Evolutionary conservation across 768 basidiomycete species (phyloP).

Genomic region (Lentinula detonsa): DNA sequence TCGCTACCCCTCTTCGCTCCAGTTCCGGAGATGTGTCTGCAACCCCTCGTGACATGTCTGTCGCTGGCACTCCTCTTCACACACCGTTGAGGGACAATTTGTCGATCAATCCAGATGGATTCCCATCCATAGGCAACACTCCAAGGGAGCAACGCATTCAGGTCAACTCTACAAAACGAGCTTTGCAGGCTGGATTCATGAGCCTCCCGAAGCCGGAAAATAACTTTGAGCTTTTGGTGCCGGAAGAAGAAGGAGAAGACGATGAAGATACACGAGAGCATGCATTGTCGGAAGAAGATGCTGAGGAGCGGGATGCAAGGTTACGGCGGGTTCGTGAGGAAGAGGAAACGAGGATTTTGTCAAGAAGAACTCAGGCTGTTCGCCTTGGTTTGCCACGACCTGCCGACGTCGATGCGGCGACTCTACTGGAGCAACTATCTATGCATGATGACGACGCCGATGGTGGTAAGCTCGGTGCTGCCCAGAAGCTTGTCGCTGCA

Average conservation of each 20-base stretch:
- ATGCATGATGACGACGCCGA: slow-evolving; percentile 40
- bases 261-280: slow-evolving; percentile 19
- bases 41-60: slow-evolving; percentile 44
- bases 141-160: slow-evolving; percentile 73
- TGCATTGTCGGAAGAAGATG: slow-evolving; percentile 70
- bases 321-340: slow-evolving; percentile 61
- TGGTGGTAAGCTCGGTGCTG: slow-evolving; percentile 33
- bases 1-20: slow-evolving; percentile 73
- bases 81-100: slow-evolving; percentile 94
- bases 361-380: slow-evolving; percentile 75
- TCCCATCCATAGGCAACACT: slow-evolving; percentile 52
- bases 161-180: slow-evolving; percentile 59
- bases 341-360: slow-evolving; percentile 75
- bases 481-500: slow-evolving; percentile 59
- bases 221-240: slow-evolving; percentile 92
- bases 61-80: slow-evolving; percentile 72
- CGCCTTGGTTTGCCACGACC: slow-evolving; percentile 84
- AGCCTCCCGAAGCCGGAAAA: slow-evolving; percentile 90
- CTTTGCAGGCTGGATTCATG: slow-evolving; percentile 76
- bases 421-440: slow-evolving; percentile 55
- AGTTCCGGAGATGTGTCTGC: slow-evolving; percentile 39
- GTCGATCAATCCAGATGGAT: slow-evolving; percentile 74
- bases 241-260: slow-evolving; percentile 76
- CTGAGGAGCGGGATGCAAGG: slow-evolving; percentile 83
- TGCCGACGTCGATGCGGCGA: slow-evolving; percentile 67